Base-by-base conservation (phyloP, 2,329 filamentous ascomycete genomes). In the Pseudogymnoascus sp. region DNA sequence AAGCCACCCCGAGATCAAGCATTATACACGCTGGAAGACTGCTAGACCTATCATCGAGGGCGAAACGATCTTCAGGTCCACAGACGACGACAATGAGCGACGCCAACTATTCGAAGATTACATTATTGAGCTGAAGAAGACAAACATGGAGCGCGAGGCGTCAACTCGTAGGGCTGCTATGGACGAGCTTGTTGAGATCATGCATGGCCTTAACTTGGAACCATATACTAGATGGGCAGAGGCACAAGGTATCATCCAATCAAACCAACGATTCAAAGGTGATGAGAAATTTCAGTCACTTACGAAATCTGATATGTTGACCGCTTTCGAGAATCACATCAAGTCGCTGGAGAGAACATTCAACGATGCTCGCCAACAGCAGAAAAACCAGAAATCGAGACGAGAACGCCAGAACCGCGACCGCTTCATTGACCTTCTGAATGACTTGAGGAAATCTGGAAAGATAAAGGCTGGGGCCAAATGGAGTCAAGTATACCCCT, bases 21-120 rank as follows among this genome's bases (percentile, higher is more conserved):
- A 97, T 75, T 97, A 96, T 76, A 97, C 93, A 44, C 89, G 92
- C 66, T 99, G 95, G 95, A 96, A 92, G 82, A 97, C 91, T 14
- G 95, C 93, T 62, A 87, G 91, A 60, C 91, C 92, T 8, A 96
- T 97, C 67, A 91, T 99, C 66, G 91, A 97, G 76, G 89, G 89
- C 60, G 95, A 99, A 80, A 95, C 91, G 59, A 95, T 96, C 65
- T 99, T 97, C 79, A 88, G 92, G 70, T 93, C 92, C 31, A 93
- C 93, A 47, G 89, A 89, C 69, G 84, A 93, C 73, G 95, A 99
- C 70, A 82, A 85, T 64, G 95, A 97, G 79, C 88, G 93, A 63
- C 88, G 90, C 66, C 88, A 92, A 73, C 82, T 99, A 59, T 99
- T 97, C 71, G 90, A 96, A 71, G 95, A 97, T 75, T 99, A 99